Percentiles rank a stretch among this genome's conserved stretches.
phyloP scores from a whole-genome alignment of 208 protist species.

The Plasmodiophora brassicae region DNA sequence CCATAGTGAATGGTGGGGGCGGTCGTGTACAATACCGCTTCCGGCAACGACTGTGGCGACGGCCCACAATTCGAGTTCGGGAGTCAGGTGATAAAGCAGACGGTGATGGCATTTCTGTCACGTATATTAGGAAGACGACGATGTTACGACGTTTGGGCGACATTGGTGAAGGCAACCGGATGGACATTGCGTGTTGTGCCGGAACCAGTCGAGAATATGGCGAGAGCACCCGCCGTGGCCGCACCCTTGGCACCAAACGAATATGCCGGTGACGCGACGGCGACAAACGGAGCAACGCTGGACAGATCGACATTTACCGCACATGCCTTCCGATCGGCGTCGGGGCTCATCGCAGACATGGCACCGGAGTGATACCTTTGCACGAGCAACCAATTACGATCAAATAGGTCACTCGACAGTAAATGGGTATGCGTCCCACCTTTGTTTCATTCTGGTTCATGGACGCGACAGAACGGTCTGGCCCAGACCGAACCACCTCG shows the following conservation, averaged over 20 bases:
- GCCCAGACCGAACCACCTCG: background rate
- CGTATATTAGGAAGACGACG: background rate
- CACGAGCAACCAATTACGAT: too few species aligned
- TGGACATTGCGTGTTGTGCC: background rate
- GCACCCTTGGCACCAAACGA: background rate
- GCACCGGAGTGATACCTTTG: too few species aligned
- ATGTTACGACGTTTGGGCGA: background rate
- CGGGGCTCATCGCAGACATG: too few species aligned
- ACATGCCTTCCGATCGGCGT: too few species aligned
- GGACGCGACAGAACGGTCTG: background rate
- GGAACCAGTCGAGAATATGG: background rate
- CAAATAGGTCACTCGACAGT: too few species aligned
- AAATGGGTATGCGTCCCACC: too few species aligned
- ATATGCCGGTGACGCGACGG: background rate
- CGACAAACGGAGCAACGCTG: constrained; percentile 7
- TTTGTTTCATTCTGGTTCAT: constrained; percentile 10
- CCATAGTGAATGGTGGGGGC: too few species aligned
- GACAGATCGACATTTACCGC: too few species aligned
- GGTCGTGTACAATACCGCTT: too few species aligned
- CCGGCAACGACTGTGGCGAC: too few species aligned
- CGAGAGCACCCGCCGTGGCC: background rate
- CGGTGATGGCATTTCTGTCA: background rate
- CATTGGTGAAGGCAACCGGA: constrained; percentile 10
- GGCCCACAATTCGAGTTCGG: too few species aligned
- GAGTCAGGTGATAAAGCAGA: too few species aligned